Evolutionary conservation across 495 filamentous ascomycete genomes (phyloP), one percentile per base, ranked within the genome.

Genomic region (Xylaria bambusicola): DNA sequence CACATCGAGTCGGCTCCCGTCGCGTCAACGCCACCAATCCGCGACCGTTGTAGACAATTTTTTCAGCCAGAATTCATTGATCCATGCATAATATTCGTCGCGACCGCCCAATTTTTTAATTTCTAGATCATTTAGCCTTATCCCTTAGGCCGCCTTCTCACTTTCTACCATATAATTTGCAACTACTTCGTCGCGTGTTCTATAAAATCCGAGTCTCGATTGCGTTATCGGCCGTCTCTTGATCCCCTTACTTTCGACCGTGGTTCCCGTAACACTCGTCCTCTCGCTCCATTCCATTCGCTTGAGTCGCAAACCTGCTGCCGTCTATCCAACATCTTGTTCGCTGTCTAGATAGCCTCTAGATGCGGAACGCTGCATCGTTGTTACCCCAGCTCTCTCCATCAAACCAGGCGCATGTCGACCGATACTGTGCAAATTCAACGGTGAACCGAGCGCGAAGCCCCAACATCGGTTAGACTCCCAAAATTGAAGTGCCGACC

Each of bases 381-480:
- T 13, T 46, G 17, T 46, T 7, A 8, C 27, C 31, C 23, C 33
- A 20, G 41, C 24, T 26, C 2, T 21, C n/a, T 24, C 24, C 44
- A n/a, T 38, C 52, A 31, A 10, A 3, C n/a, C 4, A 66, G 62
- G 68, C 65, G 65, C 68, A 71, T 66, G 63, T 63, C 55, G 56
- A 66, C 9, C 61, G 54, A 26, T 10, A 46, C n/a, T 18, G 31
- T 51, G 44, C 54, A 24, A 35, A 48, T 13, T 60, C 46, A 44
- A 64, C 61, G 68, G 68, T 66, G 63, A 71, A 66, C 64, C 65
- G 65, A 64, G 44, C 52, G 62, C 36, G 49, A 66, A 56, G 8
- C 12, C 17, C 13, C 29, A 40, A 3, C 31, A 17, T 31, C 23
- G 8, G 15, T 15, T 9, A 17, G 21, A 7, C 40, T 12, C 51